Evolutionary conservation across 2,329 filamentous ascomycete genomes (phyloP).

Genomic region (Nigrospora osmanthi): DNA sequence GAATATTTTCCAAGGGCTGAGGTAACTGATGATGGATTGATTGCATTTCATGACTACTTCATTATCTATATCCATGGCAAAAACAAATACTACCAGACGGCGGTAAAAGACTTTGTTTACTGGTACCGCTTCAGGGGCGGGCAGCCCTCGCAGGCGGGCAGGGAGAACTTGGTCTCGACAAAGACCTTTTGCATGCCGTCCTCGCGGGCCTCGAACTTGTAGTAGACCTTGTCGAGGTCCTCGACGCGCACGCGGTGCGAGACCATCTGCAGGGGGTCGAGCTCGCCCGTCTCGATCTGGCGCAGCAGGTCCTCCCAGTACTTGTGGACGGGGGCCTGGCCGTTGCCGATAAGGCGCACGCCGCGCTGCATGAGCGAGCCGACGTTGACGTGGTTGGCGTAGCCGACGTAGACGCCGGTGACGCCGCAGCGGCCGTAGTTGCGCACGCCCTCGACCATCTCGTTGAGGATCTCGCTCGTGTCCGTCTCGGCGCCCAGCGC

Average conservation of each 20-base stretch:
- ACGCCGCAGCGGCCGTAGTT: constrained; percentile 69
- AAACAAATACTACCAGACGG: too few species aligned
- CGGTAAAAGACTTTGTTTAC: too few species aligned
- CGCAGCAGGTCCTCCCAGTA: constrained; percentile 77
- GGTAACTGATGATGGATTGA: too few species aligned
- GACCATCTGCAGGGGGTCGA: constrained; percentile 75
- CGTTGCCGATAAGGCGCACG: constrained; percentile 66
- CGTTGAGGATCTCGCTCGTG: constrained; percentile 72
- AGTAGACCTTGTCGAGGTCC: constrained; percentile 61
- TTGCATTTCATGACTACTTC: too few species aligned
- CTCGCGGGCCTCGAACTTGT: constrained; percentile 51
- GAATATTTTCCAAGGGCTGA: too few species aligned
- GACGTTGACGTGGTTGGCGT: constrained; percentile 74
- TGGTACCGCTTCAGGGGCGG: constrained; percentile 34
- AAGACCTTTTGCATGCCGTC: constrained; percentile 79
- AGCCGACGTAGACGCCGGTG: constrained; percentile 62
- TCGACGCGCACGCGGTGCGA: constrained; percentile 71
- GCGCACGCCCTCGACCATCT: constrained; percentile 68
- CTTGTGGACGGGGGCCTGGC: constrained; percentile 66
- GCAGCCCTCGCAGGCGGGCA: constrained; percentile 32
- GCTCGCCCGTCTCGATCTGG: constrained; percentile 56
- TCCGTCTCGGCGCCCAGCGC: constrained; percentile 69
- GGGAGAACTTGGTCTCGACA: constrained; percentile 50
- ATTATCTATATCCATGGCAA: too few species aligned
- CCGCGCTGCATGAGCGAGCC: constrained; percentile 80